Evolutionary conservation across 2,329 filamentous ascomycete genomes (phyloP).

Genomic region (Colletotrichum magnum): DNA sequence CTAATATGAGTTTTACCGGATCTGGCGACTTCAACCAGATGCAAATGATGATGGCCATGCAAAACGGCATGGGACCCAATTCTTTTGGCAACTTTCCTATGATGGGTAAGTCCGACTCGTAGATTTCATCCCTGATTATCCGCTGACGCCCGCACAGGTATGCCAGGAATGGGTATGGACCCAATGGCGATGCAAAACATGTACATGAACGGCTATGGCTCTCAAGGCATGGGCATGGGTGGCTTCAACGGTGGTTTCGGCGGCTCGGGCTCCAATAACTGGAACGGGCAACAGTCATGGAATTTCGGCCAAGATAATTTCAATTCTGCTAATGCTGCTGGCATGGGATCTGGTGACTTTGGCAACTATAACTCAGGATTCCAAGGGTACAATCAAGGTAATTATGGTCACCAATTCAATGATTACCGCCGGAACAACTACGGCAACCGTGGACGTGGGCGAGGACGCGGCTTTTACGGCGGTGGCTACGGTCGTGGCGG

Average conservation of each 20-base stretch:
- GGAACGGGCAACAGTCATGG: slow-evolving; percentile 86
- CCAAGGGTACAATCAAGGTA: slow-evolving; percentile 86
- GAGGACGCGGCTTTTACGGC: slow-evolving; percentile 73
- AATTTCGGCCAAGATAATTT: slow-evolving; percentile 91
- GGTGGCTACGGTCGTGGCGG: slow-evolving; percentile 70
- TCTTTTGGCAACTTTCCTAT: slow-evolving; percentile 76
- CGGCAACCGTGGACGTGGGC: slow-evolving; percentile 76
- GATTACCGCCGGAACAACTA: slow-evolving; percentile 80
- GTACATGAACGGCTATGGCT: slow-evolving; percentile 84
- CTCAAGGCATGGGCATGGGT: slow-evolving; percentile 86
- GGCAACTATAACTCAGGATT: slow-evolving; percentile 84
- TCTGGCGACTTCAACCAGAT: slow-evolving; percentile 79
- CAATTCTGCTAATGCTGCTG: slow-evolving; percentile 87
- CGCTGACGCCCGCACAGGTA: slow-evolving; percentile 66
- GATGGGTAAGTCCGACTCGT: slow-evolving; percentile 80
- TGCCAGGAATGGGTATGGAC: slow-evolving; percentile 90
- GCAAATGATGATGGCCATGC: slow-evolving; percentile 85
- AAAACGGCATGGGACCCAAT: slow-evolving; percentile 73
- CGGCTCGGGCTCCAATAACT: slow-evolving; percentile 77
- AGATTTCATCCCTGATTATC: slow-evolving; percentile 15
- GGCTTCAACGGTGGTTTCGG: slow-evolving; percentile 75
- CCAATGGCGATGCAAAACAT: slow-evolving; percentile 81
- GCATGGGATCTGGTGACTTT: slow-evolving; percentile 86
- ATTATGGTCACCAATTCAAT: slow-evolving; percentile 86
- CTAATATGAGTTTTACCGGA: slow-evolving; percentile 72